These are phyloP conservation scores for Clonostachys sp. DNA, from an alignment of 2,329 filamentous ascomycete species.

Conservation along the genomic window DNA sequence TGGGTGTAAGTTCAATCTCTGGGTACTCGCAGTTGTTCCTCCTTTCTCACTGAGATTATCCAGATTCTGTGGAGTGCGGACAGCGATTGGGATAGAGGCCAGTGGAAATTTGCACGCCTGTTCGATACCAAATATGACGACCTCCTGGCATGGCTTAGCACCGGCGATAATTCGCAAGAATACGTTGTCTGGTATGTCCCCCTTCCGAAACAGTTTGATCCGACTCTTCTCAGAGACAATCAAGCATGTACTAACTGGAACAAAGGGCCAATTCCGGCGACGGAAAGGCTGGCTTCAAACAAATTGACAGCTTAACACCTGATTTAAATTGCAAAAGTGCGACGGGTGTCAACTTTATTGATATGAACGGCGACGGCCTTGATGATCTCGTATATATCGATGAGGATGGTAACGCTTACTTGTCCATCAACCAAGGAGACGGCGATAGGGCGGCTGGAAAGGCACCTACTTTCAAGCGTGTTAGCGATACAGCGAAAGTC, in stretches of 20 bases:
- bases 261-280: constrained; percentile 7
- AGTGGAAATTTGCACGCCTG: constrained; percentile 13
- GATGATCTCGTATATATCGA: constrained; percentile 4
- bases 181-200: too few species aligned
- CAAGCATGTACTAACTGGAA: too few species aligned
- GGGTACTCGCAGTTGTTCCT: too few species aligned
- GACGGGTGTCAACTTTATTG: constrained; percentile 2
- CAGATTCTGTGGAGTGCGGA: constrained; percentile 7
- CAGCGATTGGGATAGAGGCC: constrained; percentile 11
- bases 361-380: constrained; percentile 5
- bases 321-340: neutral
- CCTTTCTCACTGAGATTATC: too few species aligned
- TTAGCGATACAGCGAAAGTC: neutral
- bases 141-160: constrained; percentile 5
- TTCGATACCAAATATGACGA: constrained; percentile 9
- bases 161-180: too few species aligned
- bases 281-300: neutral
- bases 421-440: constrained; percentile 4
- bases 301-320: neutral
- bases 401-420: neutral
- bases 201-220: too few species aligned
- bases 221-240: too few species aligned
- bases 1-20: constrained; percentile 3
- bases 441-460: constrained; percentile 1
- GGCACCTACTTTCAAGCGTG: constrained; percentile 1